Conservation (phyloP, 2,329 filamentous ascomycete species). For the Exophiala calicioides region DNA sequence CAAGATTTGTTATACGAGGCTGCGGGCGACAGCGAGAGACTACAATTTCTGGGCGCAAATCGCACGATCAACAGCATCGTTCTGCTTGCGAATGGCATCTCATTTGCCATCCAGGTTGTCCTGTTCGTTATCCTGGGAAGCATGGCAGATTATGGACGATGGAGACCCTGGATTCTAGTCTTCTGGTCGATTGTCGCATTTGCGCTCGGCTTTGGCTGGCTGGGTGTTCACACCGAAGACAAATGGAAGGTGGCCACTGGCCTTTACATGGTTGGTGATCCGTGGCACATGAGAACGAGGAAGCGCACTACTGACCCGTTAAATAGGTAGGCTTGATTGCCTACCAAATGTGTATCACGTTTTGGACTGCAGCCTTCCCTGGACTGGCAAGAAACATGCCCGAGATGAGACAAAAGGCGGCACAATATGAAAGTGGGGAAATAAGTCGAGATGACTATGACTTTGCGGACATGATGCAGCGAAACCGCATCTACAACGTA, state of each 20-base stretch:
- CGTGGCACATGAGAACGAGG: too few species aligned
- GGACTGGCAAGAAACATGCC: slow-evolving; percentile 57
- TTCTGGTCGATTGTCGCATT: slow-evolving; percentile 62
- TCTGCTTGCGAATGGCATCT: slow-evolving; percentile 65
- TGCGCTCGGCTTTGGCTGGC: slow-evolving; percentile 66
- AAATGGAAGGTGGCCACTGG: slow-evolving; percentile 63
- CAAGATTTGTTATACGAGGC: slow-evolving; percentile 66
- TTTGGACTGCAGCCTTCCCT: slow-evolving; percentile 68
- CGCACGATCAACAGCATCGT: slow-evolving; percentile 67
- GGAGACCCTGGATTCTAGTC: slow-evolving; percentile 64
- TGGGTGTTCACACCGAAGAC: slow-evolving; percentile 61
- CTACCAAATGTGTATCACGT: slow-evolving; percentile 68
- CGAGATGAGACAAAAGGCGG: slow-evolving; percentile 52
- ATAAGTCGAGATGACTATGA: slow-evolving; percentile 64
- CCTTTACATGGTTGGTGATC: slow-evolving; percentile 68
- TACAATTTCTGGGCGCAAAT: slow-evolving; percentile 58
- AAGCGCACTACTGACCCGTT: too few species aligned
- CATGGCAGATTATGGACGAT: slow-evolving; percentile 64
- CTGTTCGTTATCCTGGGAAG: slow-evolving; percentile 50
- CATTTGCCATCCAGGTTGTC: slow-evolving; percentile 66
- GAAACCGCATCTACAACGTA: slow-evolving; percentile 64
- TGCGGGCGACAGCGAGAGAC: slow-evolving; percentile 54
- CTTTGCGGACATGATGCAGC: slow-evolving; percentile 61
- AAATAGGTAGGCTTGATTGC: slow-evolving; percentile 65
- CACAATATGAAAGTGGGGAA: slow-evolving; percentile 51